Conservation (phyloP, 2,329 filamentous ascomycete species). For the Cladosporium sp. region DNA sequence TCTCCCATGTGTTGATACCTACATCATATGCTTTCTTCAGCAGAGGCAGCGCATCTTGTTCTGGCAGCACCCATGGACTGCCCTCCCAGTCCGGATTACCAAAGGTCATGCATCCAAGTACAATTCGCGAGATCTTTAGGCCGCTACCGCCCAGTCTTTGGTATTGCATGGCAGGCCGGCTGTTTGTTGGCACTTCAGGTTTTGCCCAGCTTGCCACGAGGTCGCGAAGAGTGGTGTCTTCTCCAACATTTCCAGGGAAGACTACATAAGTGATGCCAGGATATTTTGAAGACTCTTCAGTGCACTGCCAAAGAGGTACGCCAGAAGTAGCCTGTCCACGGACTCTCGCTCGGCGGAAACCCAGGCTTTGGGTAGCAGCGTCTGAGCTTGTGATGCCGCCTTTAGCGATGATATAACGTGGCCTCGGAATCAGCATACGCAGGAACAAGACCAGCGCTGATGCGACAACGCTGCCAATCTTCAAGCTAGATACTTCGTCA, state of each 20-base stretch:
- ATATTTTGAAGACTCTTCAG: conserved; percentile 55
- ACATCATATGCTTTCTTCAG: conserved; percentile 46
- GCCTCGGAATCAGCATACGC: conserved; percentile 49
- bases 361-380: conserved; percentile 59
- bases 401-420: conserved; percentile 61
- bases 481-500: conserved; percentile 54
- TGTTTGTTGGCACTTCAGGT: not conserved
- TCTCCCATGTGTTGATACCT: conserved; percentile 51
- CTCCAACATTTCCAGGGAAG: conserved; percentile 61
- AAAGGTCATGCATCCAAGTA: conserved; percentile 34
- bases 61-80: conserved; percentile 36
- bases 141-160: conserved; percentile 42
- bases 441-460: conserved; percentile 55
- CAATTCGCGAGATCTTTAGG: conserved; percentile 43
- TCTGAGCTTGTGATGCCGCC: conserved; percentile 63
- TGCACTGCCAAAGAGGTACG: conserved; percentile 61
- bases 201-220: conserved; percentile 46
- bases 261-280: conserved; percentile 58
- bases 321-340: conserved; percentile 61
- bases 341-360: conserved; percentile 56
- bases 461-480: conserved; percentile 58
- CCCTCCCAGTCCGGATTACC: conserved; percentile 30
- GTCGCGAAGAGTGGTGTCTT: conserved; percentile 50
- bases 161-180: conserved; percentile 23
- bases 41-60: conserved; percentile 42